phyloP scores from a whole-genome alignment of 192 early-diverging fungal species.

The Coemansia sp. region DNA sequence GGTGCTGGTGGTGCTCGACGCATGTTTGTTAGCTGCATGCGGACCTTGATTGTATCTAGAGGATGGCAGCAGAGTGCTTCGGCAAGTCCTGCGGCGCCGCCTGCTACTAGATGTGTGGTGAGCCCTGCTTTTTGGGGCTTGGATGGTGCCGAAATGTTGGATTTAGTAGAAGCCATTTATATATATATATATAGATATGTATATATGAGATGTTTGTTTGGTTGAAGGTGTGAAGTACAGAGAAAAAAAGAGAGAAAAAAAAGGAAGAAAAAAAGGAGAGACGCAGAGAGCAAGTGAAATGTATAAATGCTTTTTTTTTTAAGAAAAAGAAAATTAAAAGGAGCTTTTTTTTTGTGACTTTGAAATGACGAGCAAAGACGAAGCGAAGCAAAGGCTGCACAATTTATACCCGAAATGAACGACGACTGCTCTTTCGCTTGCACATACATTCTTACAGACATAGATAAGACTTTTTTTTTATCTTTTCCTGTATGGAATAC shows the following conservation, averaged over 20 bases:
- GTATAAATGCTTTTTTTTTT: neutral
- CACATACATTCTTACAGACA: no score
- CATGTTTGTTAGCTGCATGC: slow-evolving; percentile 87
- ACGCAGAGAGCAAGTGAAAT: no score
- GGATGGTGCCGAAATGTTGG: neutral
- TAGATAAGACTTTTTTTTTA: no score
- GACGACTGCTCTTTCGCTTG: no score
- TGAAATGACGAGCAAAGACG: no score
- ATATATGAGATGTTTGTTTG: neutral
- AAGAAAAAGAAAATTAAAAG: neutral
- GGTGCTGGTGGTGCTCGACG: slow-evolving; percentile 16
- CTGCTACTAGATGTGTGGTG: slow-evolving; percentile 79
- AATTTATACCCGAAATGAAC: no score
- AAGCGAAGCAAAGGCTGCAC: no score
- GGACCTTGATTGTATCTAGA: slow-evolving; percentile 96
- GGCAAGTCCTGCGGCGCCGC: slow-evolving; percentile 88
- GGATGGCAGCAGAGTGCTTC: slow-evolving; percentile 91
- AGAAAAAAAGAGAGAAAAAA: neutral
- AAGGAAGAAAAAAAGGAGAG: neutral
- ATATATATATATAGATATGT: neutral
- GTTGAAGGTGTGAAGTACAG: neutral
- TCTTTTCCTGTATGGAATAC: no score
- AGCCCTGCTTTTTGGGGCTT: slow-evolving; percentile 59
- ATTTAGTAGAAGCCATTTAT: neutral
- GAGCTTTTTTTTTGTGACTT: no score